Evolutionary conservation across 2,329 filamentous ascomycete species (phyloP).

Genomic region (Pestalotiopsis sp.): DNA sequence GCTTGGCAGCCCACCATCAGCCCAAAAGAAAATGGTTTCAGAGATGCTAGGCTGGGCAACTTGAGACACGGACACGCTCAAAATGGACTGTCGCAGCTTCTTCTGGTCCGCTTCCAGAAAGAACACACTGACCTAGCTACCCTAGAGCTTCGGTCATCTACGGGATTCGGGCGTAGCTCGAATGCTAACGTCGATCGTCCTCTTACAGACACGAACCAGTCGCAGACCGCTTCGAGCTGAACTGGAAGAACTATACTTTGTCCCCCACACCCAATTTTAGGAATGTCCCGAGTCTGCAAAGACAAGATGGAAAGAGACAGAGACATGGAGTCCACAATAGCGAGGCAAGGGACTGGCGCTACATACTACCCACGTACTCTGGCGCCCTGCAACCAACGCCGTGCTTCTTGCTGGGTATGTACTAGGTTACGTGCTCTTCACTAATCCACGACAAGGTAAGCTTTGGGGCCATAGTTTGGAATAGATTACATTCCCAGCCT

Average conservation of each 20-base stretch:
- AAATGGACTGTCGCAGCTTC: conserved; percentile 10
- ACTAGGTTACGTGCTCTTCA: not conserved
- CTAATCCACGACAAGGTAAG: conserved; percentile 1
- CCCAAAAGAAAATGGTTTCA: not conserved
- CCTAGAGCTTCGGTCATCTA: not conserved
- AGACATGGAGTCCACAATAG: not conserved
- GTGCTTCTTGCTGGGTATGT: too few relatives aligned
- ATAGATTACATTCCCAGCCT: conserved; percentile 9
- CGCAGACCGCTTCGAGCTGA: not conserved
- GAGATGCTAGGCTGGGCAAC: conserved; percentile 4
- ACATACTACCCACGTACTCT: not conserved
- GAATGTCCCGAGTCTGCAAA: not conserved
- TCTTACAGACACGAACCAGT: not conserved
- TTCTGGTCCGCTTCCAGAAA: conserved; percentile 12
- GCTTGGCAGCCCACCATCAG: conserved; percentile 7
- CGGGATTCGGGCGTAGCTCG: not conserved
- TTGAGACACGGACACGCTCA: conserved; percentile 8
- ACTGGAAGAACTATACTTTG: not conserved
- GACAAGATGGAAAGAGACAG: not conserved
- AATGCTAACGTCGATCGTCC: not conserved
- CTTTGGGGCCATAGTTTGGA: conserved; percentile 8
- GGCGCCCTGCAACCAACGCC: not conserved
- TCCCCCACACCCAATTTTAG: conserved; percentile 8
- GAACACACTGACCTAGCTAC: conserved; percentile 1
- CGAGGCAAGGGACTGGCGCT: not conserved